Evolutionary conservation across 2,329 filamentous ascomycete species (phyloP).

Genomic region (Hypoxylon sp.): DNA sequence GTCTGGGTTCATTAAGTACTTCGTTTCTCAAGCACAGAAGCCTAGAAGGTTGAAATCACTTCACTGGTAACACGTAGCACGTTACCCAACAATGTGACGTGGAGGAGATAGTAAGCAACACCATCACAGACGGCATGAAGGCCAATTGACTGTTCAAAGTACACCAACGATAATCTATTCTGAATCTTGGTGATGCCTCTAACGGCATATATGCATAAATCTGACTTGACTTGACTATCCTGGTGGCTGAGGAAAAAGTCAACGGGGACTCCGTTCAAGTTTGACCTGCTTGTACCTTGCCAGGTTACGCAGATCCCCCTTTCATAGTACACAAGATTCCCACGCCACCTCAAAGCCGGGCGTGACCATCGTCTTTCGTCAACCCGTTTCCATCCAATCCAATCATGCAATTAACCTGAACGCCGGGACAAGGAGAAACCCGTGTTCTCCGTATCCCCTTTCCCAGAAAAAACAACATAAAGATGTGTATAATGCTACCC

Average conservation of each 20-base stretch:
- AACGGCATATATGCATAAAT: slow-evolving; percentile 31
- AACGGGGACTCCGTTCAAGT: slow-evolving; percentile 15
- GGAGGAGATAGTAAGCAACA: slow-evolving; percentile 11
- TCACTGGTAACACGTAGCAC: slow-evolving; percentile 20
- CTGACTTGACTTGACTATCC: slow-evolving; percentile 14
- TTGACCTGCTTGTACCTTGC: slow-evolving; percentile 15
- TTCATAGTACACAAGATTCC: slow-evolving; percentile 38
- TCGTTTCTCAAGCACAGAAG: slow-evolving; percentile 4
- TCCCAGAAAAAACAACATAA: slow-evolving; percentile 27
- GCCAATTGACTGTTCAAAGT: slow-evolving; percentile 17
- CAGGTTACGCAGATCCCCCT: slow-evolving; percentile 28
- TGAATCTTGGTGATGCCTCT: slow-evolving; percentile 26
- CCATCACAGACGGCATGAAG: slow-evolving; percentile 2
- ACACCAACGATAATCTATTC: slow-evolving; percentile 40
- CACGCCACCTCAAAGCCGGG: slow-evolving; percentile 23
- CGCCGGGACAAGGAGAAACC: slow-evolving; percentile 48
- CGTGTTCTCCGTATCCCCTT: slow-evolving; percentile 41
- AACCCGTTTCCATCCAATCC: slow-evolving; percentile 44
- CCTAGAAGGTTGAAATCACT: slow-evolving; percentile 6
- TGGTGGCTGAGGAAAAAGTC: slow-evolving; percentile 12
- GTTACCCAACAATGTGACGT: slow-evolving; percentile 13
- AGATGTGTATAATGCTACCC: slow-evolving; percentile 49
- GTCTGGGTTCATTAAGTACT: not conserved
- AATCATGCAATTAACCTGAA: slow-evolving; percentile 52
- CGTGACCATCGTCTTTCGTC: slow-evolving; percentile 42